Conservation (phyloP, 2,329 filamentous ascomycete genomes). For the Cytospora leucostoma region DNA sequence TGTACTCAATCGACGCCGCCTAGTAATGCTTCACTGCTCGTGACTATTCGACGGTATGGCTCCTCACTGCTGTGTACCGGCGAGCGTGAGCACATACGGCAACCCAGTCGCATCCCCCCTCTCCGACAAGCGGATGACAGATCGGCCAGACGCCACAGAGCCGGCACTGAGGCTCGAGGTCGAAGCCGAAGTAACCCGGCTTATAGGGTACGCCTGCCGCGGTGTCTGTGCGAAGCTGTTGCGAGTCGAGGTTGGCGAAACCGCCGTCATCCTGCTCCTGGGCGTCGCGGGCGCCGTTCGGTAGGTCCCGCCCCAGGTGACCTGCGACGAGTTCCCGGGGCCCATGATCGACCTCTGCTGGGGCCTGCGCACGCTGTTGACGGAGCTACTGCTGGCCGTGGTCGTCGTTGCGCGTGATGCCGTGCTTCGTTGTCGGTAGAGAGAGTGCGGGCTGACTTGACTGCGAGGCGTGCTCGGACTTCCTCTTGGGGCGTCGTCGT, state of each 20-base stretch:
- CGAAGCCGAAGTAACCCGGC: slow-evolving; percentile 37
- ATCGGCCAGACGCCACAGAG: slow-evolving; percentile 24
- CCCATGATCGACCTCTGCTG: slow-evolving; percentile 33
- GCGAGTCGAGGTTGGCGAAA: slow-evolving; percentile 40
- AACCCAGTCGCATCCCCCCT: slow-evolving; percentile 37
- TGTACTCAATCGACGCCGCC: too few relatives aligned
- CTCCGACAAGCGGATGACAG: slow-evolving; percentile 51
- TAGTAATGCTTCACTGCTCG: too few relatives aligned
- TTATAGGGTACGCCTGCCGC: slow-evolving; percentile 40
- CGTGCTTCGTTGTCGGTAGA: slow-evolving; percentile 30
- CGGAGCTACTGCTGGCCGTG: slow-evolving; percentile 21
- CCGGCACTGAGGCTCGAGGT: slow-evolving; percentile 41
- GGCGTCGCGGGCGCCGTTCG: slow-evolving; percentile 58
- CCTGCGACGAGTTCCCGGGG: slow-evolving; percentile 45
- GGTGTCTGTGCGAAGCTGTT: slow-evolving; percentile 47
- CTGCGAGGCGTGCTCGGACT: slow-evolving; percentile 43
- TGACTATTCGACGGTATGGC: too few relatives aligned
- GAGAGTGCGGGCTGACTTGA: slow-evolving; percentile 14
- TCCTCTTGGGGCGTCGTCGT: slow-evolving; percentile 48
- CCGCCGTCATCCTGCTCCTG: slow-evolving; percentile 44
- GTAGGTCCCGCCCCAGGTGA: slow-evolving; percentile 40
- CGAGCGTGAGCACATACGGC: slow-evolving; percentile 43
- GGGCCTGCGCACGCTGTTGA: slow-evolving; percentile 21
- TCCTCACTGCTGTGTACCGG: slow-evolving; percentile 9
- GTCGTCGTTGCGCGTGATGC: slow-evolving; percentile 6